Evolutionary conservation across 1,284 basidiomycete species (phyloP).

Genomic region (Leucoagaricus sp.): DNA sequence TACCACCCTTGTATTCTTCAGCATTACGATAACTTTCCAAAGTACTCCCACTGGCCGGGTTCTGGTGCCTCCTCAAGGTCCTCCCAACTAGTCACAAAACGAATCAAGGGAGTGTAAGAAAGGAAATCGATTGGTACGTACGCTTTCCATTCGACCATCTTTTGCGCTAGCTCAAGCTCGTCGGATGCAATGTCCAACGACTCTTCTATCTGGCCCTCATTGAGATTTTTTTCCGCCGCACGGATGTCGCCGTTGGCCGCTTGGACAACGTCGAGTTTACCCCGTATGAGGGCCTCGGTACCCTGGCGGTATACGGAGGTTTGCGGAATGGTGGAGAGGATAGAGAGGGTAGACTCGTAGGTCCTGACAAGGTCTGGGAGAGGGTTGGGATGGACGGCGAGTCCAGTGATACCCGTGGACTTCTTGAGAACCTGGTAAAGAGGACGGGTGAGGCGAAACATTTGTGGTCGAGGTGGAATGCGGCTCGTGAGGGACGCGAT

Average conservation of each 20-base stretch:
- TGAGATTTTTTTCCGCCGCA: conserved; percentile 71
- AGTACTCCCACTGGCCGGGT: conserved; percentile 87
- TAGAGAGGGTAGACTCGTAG: conserved; percentile 79
- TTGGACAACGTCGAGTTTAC: conserved; percentile 78
- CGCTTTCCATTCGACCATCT: conserved; percentile 97
- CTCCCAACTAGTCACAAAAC: conserved; percentile 70
- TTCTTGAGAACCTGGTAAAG: conserved; percentile 70
- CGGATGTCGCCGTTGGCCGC: conserved; percentile 65
- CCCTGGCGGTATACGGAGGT: conserved; percentile 91
- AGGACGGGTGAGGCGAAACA: conserved; percentile 81
- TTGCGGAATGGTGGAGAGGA: conserved; percentile 73
- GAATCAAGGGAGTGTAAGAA: not conserved
- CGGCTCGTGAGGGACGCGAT: conserved; percentile 3
- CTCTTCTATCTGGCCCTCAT: conserved; percentile 84
- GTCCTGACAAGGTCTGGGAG: conserved; percentile 76
- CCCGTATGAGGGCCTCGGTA: conserved; percentile 84
- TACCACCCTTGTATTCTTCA: conserved; percentile 4
- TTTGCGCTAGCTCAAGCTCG: conserved; percentile 77
- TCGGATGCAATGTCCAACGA: conserved; percentile 82
- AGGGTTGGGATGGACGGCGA: conserved; percentile 76
- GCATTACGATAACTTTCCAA: conserved; percentile 43
- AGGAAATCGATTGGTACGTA: conserved; percentile 49
- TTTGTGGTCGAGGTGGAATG: conserved; percentile 37
- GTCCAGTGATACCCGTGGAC: conserved; percentile 80
- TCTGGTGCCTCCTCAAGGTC: conserved; percentile 80